A percentile compares a stretch with the other conserved stretches of the same genome.
Evolutionary conservation across 2,329 filamentous ascomycete genomes (phyloP).

Genomic region (Xylaria sp.): DNA sequence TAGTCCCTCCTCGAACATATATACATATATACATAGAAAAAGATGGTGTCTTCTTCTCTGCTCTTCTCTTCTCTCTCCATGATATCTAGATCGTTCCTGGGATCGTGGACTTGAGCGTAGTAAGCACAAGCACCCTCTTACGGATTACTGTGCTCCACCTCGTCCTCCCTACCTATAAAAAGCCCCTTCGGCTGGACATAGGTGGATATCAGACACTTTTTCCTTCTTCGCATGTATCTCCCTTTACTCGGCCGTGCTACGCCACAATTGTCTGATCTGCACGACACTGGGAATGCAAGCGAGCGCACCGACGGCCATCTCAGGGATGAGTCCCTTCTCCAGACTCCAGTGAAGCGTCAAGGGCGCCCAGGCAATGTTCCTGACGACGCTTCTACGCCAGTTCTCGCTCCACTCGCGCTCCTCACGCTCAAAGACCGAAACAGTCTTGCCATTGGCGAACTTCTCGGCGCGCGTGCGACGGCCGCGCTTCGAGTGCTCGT

Average conservation of each 20-base stretch:
- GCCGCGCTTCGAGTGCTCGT: constrained; percentile 40
- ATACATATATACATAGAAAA: background rate
- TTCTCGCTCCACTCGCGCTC: constrained; percentile 39
- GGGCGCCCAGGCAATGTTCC: constrained; percentile 72
- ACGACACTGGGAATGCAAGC: constrained; percentile 40
- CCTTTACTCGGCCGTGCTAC: constrained; percentile 28
- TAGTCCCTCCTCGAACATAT: constrained; percentile 2
- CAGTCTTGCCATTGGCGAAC: constrained; percentile 40
- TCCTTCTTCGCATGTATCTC: too few species aligned
- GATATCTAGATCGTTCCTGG: background rate
- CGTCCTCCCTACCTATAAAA: too few species aligned
- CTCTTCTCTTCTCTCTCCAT: background rate
- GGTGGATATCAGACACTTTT: background rate
- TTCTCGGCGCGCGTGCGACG: constrained; percentile 31
- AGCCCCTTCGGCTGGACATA: too few species aligned
- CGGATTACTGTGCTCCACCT: too few species aligned
- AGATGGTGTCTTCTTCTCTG: background rate
- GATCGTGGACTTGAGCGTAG: too few species aligned
- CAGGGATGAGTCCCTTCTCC: constrained; percentile 57
- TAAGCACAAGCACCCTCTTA: too few species aligned
- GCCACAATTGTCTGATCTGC: constrained; percentile 32
- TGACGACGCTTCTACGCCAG: constrained; percentile 63
- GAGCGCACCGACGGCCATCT: constrained; percentile 52
- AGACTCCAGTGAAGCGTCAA: constrained; percentile 80
- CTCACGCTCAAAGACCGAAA: constrained; percentile 29